A percentile compares a stretch with the other conserved stretches of the same genome.
Conservation (phyloP, 139 green algal genomes). For the Asterochloris erici region DNA sequence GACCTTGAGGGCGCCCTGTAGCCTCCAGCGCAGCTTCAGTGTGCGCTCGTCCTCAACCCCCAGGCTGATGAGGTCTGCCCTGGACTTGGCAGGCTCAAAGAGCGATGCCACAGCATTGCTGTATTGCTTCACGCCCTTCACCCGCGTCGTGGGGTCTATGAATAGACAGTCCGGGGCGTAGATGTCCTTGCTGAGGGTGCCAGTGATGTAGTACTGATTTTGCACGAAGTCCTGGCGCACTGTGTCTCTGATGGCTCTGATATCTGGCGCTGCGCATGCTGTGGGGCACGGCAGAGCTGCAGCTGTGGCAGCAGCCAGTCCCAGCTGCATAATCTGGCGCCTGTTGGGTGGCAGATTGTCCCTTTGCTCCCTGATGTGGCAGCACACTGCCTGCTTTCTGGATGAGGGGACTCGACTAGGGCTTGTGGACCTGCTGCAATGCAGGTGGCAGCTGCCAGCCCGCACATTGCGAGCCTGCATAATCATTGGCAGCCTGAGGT, state of each 20-base stretch:
- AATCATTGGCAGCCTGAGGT: no score
- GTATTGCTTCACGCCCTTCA: slow-evolving; percentile 43
- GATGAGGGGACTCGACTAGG: no score
- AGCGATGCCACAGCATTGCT: slow-evolving; percentile 39
- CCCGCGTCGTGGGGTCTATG: slow-evolving; percentile 47
- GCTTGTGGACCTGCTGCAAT: no score
- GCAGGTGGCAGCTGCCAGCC: no score
- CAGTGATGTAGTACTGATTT: slow-evolving; percentile 49
- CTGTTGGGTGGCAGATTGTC: no score
- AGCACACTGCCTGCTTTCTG: no score
- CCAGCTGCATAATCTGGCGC: no score
- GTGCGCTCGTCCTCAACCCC: background rate
- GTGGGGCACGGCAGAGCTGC: no score
- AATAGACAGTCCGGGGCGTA: slow-evolving; percentile 39
- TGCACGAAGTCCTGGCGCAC: slow-evolving; percentile 19
- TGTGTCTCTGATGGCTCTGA: background rate
- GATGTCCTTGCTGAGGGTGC: slow-evolving; percentile 21
- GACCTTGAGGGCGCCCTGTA: slow-evolving; percentile 37
- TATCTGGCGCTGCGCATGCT: no score
- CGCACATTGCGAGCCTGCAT: no score
- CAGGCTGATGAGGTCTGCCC: slow-evolving; percentile 45
- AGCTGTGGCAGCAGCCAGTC: no score
- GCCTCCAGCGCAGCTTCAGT: slow-evolving; percentile 34
- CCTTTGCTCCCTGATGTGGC: no score
- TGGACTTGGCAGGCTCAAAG: slow-evolving; percentile 42